These are phyloP conservation scores for Lasiosphaeriaceae sp. DNA, from an alignment of 495 filamentous ascomycete species.

Conservation along the genomic window DNA sequence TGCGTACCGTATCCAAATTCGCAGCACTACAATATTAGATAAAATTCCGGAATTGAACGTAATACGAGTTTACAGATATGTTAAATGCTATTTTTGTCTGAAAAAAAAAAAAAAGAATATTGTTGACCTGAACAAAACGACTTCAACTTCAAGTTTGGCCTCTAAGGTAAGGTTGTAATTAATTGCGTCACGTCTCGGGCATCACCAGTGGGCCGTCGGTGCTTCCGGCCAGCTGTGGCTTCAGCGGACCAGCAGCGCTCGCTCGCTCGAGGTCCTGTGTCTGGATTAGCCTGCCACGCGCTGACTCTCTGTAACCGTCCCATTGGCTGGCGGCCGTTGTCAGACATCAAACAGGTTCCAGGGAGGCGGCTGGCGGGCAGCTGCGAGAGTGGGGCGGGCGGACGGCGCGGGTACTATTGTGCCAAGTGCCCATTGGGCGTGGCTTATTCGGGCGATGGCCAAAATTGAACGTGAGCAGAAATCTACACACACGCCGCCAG, in stretches of 20 bases:
- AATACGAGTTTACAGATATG: too few relatives aligned
- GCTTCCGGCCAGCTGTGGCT: too few relatives aligned
- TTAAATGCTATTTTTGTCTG: too few relatives aligned
- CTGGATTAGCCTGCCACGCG: neutral
- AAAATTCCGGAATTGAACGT: neutral
- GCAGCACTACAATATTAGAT: neutral
- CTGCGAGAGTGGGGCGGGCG: constrained; percentile 20
- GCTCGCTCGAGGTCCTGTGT: too few relatives aligned
- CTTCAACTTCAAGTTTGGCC: too few relatives aligned
- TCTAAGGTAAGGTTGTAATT: too few relatives aligned
- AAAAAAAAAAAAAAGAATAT: too few relatives aligned
- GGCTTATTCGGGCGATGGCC: constrained; percentile 33
- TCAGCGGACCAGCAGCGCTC: too few relatives aligned
- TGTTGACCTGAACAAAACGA: too few relatives aligned
- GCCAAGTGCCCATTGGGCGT: constrained; percentile 16
- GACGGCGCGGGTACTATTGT: constrained; percentile 3
- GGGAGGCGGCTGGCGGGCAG: constrained; percentile 18
- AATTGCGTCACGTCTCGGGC: too few relatives aligned
- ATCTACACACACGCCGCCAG: constrained; percentile 22
- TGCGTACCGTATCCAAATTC: too few relatives aligned
- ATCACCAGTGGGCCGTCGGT: too few relatives aligned
- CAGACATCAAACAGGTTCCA: constrained; percentile 1
- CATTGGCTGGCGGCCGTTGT: neutral
- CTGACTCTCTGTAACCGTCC: neutral
- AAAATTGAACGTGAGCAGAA: constrained; percentile 37